Percentiles rank a stretch among this genome's conserved stretches.
Evolutionary conservation across 306 rosid genomes (phyloP).

Genomic region (Fragaria ananassa): DNA sequence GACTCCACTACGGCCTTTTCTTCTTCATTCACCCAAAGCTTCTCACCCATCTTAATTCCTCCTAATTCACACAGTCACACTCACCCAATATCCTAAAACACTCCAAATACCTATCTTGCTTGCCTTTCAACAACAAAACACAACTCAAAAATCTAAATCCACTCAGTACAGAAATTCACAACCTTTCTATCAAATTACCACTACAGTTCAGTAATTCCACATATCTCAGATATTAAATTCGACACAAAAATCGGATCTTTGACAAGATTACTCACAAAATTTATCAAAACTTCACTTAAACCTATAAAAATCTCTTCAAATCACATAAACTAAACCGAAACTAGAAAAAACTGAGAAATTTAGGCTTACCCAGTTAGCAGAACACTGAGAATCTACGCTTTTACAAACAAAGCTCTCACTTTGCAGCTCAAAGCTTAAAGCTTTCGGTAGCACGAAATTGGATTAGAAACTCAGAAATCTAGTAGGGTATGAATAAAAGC

Average conservation of each 20-base stretch:
- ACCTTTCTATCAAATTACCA: neutral
- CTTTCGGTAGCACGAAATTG: slow-evolving; percentile 7
- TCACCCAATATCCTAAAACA: slow-evolving; percentile 15
- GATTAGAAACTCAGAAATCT: neutral
- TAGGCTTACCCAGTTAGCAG: slow-evolving; percentile 13
- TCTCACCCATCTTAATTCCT: slow-evolving; percentile 48
- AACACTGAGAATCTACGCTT: neutral
- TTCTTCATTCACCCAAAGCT: slow-evolving; percentile 68
- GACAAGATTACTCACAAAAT: neutral
- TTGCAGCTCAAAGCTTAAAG: neutral
- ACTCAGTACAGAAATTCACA: neutral
- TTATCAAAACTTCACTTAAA: neutral
- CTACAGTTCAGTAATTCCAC: neutral
- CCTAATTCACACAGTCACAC: slow-evolving; percentile 28
- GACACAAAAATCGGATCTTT: slow-evolving; percentile 19
- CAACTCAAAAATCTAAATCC: neutral
- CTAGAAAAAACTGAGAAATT: neutral
- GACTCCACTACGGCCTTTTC: slow-evolving; percentile 74
- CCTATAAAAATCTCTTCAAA: slow-evolving; percentile 7
- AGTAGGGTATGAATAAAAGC: neutral
- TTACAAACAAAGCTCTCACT: neutral
- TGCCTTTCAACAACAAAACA: neutral
- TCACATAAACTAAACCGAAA: neutral
- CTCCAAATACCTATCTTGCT: slow-evolving; percentile 8
- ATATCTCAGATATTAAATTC: slow-evolving; percentile 15